phyloP scores from a whole-genome alignment of 441 rosid genomes.

The Eruca vesicaria region DNA sequence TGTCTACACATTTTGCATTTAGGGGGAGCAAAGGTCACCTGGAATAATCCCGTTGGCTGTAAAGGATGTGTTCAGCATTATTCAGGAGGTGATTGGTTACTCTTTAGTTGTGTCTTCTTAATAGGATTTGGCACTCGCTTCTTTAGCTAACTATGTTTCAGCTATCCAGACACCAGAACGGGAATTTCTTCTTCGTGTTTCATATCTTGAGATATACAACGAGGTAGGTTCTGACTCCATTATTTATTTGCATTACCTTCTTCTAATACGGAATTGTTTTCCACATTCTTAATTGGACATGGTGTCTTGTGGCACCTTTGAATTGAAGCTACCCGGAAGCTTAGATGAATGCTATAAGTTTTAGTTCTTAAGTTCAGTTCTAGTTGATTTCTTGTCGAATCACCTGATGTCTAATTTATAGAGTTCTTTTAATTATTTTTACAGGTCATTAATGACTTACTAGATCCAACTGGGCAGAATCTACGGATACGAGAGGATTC shows the following conservation, averaged over 20 bases:
- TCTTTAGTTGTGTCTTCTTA: slow-evolving; percentile 22
- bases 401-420: slow-evolving; percentile 11
- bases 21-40: slow-evolving; percentile 99
- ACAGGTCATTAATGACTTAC: slow-evolving; percentile 95
- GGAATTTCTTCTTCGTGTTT: slow-evolving; percentile 96
- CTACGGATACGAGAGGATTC: slow-evolving; percentile 96
- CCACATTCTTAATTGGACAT: slow-evolving; percentile 20
- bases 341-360: slow-evolving; percentile 16
- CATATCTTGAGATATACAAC: slow-evolving; percentile 95
- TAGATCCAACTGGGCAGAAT: slow-evolving; percentile 98
- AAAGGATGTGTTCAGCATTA: slow-evolving; percentile 94
- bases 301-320: slow-evolving; percentile 1
- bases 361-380: not conserved
- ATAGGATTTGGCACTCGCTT: slow-evolving; percentile 20
- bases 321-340: slow-evolving; percentile 8
- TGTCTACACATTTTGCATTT: slow-evolving; percentile 35
- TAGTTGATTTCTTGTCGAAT: slow-evolving; percentile 25
- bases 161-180: slow-evolving; percentile 87
- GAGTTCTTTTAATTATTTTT: slow-evolving; percentile 18
- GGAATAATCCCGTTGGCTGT: slow-evolving; percentile 97
- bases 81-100: slow-evolving; percentile 86
- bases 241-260: slow-evolving; percentile 20
- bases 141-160: slow-evolving; percentile 36
- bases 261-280: slow-evolving; percentile 1
- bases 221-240: slow-evolving; percentile 54